Evolutionary conservation across 1,284 basidiomycete species (phyloP), one percentile per base, ranked within the genome.

Genomic region (Leccinum fallax): DNA sequence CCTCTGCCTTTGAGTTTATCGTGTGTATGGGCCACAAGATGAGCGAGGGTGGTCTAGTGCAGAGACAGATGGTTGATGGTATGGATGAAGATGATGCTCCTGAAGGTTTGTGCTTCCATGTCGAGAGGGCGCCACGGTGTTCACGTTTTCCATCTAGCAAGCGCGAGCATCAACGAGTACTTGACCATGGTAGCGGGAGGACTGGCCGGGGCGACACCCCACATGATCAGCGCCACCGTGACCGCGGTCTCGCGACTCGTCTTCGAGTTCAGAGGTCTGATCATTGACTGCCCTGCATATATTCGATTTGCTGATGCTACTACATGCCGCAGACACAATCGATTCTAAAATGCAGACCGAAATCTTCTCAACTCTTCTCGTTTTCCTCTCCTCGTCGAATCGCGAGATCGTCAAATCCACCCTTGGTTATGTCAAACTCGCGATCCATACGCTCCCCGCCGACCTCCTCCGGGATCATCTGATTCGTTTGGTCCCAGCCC

Each of bases 171-270:
- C 53, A 89, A 95, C 69, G 97, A 99, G 76, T 99, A 93, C 74
- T 83, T 99, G 78, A 98, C 93, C 10, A 99, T 99, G 96, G 83
- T 99, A 26, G 94, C 94, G 46, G 97, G 95, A 67, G 97, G 97
- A 66, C 79, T 99, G 40, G 96, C 95, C 13, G 96, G 95, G 26
- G 89, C 91, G 32, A 94, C 89, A 4, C 95, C 97, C 0, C 97
- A 99, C 76, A 99, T 98, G 95, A 97, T 99, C 75, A 96, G 94
- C 70, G 97, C 97, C 2, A 94, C 94, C 4, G 89, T 99, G 65
- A 98, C 96, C 2, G 94, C 95, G 0, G 87, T 99, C 53, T 95
- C 96, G 2, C 86, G 97, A 28, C 82, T 99, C 8, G 83, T 98
- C 6, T 99, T 98, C 77, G 97, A 99, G 78, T 99, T 97, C 81